These are phyloP conservation scores for Pestalotiopsis sp. DNA, from an alignment of 2,329 filamentous ascomycete species.

Conservation along the genomic window DNA sequence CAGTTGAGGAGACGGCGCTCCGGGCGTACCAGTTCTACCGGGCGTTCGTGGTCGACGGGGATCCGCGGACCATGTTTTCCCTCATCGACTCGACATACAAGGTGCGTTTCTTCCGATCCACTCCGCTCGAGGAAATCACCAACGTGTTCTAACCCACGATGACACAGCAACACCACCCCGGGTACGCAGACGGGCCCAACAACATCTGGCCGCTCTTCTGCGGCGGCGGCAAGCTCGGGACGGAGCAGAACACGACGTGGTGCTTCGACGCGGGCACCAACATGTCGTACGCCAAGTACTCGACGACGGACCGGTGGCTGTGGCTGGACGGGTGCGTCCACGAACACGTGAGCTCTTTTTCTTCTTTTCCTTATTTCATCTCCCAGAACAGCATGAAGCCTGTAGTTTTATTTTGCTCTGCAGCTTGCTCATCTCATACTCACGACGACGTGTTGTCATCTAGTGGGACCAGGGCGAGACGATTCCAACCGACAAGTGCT, in stretches of 20 bases:
- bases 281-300: slow-evolving; percentile 42
- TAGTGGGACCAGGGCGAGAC: slow-evolving; percentile 37
- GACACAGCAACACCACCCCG: slow-evolving; percentile 38
- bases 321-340: slow-evolving; percentile 43
- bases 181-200: slow-evolving; percentile 35
- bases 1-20: slow-evolving; percentile 37
- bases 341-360: slow-evolving; percentile 35
- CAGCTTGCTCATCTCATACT: too few species aligned
- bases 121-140: background rate
- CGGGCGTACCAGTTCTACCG: slow-evolving; percentile 42
- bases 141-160: background rate
- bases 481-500: slow-evolving; percentile 31
- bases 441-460: background rate
- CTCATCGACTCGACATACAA: slow-evolving; percentile 38
- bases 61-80: slow-evolving; percentile 41
- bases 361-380: background rate
- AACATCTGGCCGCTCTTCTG: slow-evolving; percentile 41
- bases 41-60: slow-evolving; percentile 40
- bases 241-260: slow-evolving; percentile 33
- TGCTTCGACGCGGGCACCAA: slow-evolving; percentile 40
- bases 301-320: slow-evolving; percentile 37
- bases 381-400: background rate
- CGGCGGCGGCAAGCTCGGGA: slow-evolving; percentile 35
- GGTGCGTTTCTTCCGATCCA: slow-evolving; percentile 18
- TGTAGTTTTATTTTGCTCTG: background rate